These are phyloP conservation scores for Leccinum fuscescens DNA, from an alignment of 1,284 basidiomycete species.

Conservation along the genomic window DNA sequence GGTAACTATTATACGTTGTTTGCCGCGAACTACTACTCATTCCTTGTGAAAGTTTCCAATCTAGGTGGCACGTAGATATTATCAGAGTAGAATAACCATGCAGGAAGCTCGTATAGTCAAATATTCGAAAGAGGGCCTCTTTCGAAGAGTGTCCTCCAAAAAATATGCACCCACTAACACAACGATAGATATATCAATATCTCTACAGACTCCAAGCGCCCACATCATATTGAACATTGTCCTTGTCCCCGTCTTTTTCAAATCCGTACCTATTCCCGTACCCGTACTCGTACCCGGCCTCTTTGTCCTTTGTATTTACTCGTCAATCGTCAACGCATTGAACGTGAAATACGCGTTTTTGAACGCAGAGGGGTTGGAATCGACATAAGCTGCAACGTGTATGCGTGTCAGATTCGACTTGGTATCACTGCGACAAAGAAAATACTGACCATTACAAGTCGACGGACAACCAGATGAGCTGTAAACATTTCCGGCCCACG, in stretches of 20 bases:
- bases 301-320: slow-evolving; percentile 8
- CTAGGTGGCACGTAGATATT: too few species aligned
- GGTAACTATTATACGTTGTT: too few species aligned
- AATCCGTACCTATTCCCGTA: not conserved
- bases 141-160: not conserved
- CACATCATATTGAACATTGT: not conserved
- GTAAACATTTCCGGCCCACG: too few species aligned
- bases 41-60: too few species aligned
- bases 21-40: too few species aligned
- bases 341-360: slow-evolving; percentile 24
- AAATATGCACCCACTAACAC: not conserved
- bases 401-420: not conserved
- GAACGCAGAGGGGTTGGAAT: slow-evolving; percentile 19
- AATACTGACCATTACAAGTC: too few species aligned
- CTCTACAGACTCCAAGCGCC: not conserved
- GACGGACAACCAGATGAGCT: too few species aligned
- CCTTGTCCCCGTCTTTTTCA: not conserved
- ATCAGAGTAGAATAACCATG: too few species aligned
- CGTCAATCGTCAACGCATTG: slow-evolving; percentile 18
- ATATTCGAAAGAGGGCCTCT: not conserved
- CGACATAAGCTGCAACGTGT: slow-evolving; percentile 11
- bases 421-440: too few species aligned
- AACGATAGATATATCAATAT: not conserved
- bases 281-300: not conserved
- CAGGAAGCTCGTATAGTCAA: not conserved